phyloP scores from a whole-genome alignment of 2,329 filamentous ascomycete species.

The Chaetothyriales sp. region DNA sequence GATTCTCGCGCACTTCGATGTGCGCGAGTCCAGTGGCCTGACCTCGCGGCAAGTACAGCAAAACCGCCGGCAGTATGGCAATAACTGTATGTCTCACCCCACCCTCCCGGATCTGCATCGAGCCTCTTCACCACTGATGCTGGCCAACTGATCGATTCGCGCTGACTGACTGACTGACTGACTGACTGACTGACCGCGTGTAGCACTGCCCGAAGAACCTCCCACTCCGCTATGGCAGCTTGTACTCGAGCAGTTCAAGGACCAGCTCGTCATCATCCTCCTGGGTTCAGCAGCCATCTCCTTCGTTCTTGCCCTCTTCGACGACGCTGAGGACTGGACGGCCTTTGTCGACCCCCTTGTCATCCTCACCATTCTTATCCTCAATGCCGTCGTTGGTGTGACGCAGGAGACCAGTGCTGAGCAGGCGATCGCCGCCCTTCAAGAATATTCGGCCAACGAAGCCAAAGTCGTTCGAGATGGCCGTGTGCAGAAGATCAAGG shows the following conservation, averaged over 20 bases:
- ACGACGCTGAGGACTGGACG: conserved; percentile 85
- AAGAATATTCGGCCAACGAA: conserved; percentile 98
- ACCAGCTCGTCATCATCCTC: conserved; percentile 91
- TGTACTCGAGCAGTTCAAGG: conserved; percentile 96
- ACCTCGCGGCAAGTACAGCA: conserved; percentile 34
- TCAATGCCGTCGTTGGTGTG: conserved; percentile 93
- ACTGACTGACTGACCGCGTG: conserved; percentile 11
- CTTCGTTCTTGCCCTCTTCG: conserved; percentile 82
- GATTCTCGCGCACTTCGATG: conserved; percentile 37
- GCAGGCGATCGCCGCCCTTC: conserved; percentile 91
- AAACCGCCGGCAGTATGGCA: conserved; percentile 35
- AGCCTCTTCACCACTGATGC: background rate
- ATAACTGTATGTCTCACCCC: conserved; percentile 33
- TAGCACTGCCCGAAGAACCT: conserved; percentile 71
- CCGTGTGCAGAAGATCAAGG: conserved; percentile 66
- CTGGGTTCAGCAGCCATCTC: conserved; percentile 85
- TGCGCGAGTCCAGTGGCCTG: conserved; percentile 36
- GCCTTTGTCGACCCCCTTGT: conserved; percentile 94
- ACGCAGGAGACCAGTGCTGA: conserved; percentile 98
- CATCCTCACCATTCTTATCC: conserved; percentile 88
- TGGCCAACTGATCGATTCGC: conserved; percentile 3
- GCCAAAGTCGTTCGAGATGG: conserved; percentile 85
- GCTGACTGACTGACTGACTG: conserved; percentile 1
- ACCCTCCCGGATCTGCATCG: background rate
- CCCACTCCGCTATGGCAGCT: conserved; percentile 93